These are phyloP conservation scores for Cryptosporidium viatorum DNA, from an alignment of 169 alveolate species.

Conservation along the genomic window DNA sequence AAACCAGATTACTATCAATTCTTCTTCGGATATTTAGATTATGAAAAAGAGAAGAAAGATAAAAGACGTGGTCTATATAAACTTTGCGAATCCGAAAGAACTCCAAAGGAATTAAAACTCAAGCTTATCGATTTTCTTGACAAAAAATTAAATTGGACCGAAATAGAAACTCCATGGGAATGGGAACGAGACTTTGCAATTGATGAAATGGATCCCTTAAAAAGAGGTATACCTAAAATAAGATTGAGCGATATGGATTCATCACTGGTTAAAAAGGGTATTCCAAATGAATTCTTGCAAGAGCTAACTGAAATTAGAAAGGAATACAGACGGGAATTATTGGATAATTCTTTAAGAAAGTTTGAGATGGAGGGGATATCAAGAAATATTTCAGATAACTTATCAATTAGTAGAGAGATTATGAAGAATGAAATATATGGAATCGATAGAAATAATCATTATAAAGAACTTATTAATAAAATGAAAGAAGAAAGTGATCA, in stretches of 20 bases:
- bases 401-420: slow-evolving; percentile 4
- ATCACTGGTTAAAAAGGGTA: not conserved
- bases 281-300: slow-evolving; percentile 54
- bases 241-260: slow-evolving; percentile 49
- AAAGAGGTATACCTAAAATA: slow-evolving; percentile 2
- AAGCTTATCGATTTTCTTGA: slow-evolving; percentile 57
- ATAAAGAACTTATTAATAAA: not conserved
- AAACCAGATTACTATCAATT: slow-evolving; percentile 60
- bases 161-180: slow-evolving; percentile 68
- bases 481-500: not conserved
- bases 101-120: slow-evolving; percentile 41
- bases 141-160: slow-evolving; percentile 52
- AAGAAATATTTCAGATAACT: not conserved
- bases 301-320: slow-evolving; percentile 62
- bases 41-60: slow-evolving; percentile 43
- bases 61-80: not conserved
- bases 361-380: slow-evolving; percentile 41
- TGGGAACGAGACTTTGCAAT: slow-evolving; percentile 68
- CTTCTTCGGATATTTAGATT: slow-evolving; percentile 48
- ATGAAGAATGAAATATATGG: slow-evolving; percentile 40
- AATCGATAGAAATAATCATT: not conserved
- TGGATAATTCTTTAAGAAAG: slow-evolving; percentile 28
- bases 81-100: slow-evolving; percentile 7
- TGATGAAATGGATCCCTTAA: slow-evolving; percentile 20
- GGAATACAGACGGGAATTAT: slow-evolving; percentile 30